These are phyloP conservation scores for Helminthosporium solani DNA, from an alignment of 2,329 filamentous ascomycete genomes.

Conservation along the genomic window DNA sequence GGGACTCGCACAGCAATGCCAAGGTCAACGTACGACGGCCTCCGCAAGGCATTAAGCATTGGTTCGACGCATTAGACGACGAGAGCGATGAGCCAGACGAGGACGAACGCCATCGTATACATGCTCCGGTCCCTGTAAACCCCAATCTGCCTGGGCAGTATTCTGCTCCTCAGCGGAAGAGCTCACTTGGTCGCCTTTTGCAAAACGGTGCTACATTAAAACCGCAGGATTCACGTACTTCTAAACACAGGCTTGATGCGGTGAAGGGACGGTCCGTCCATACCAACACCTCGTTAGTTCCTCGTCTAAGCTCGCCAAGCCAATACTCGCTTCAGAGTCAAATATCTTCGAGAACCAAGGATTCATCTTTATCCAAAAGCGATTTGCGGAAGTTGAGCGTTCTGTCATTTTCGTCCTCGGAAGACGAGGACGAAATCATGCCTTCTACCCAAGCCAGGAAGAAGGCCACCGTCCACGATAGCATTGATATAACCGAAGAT, in stretches of 20 bases:
- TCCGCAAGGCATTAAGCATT: constrained; percentile 52
- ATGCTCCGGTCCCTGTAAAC: constrained; percentile 16
- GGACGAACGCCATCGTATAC: constrained; percentile 12
- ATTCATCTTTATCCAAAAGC: constrained; percentile 30
- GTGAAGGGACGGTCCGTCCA: constrained; percentile 24
- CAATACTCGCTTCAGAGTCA: constrained; percentile 30
- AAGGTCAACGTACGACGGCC: constrained; percentile 51
- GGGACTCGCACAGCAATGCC: constrained; percentile 47
- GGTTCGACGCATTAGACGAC: constrained; percentile 51
- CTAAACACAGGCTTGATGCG: constrained; percentile 13
- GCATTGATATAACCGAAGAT: constrained; percentile 36
- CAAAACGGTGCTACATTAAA: constrained; percentile 4
- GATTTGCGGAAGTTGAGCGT: constrained; percentile 43
- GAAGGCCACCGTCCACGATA: constrained; percentile 29
- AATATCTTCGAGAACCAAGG: constrained; percentile 35
- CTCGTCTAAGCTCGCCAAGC: constrained; percentile 32
- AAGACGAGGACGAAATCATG: constrained; percentile 36
- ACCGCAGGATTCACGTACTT: constrained; percentile 13
- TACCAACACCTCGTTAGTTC: constrained; percentile 22
- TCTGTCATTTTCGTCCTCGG: constrained; percentile 43
- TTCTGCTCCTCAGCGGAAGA: constrained; percentile 17
- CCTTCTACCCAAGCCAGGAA: neutral
- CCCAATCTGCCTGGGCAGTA: constrained; percentile 7
- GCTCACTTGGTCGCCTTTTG: constrained; percentile 21
- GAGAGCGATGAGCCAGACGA: constrained; percentile 39